Conservation (phyloP, 1,139 yeast species). For the Diutina neorugosa region DNA sequence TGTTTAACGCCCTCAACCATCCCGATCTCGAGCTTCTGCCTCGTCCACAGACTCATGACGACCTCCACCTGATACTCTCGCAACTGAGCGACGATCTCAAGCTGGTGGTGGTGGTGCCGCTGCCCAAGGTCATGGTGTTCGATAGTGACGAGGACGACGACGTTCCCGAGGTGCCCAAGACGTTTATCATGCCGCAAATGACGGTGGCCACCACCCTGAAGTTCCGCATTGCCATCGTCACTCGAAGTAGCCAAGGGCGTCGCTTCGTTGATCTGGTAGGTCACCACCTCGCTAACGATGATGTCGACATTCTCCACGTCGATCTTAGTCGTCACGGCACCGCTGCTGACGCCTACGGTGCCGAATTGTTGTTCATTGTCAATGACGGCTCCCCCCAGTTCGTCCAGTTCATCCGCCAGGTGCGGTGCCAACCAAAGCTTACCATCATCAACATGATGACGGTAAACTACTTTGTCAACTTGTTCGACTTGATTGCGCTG, state of each 20-base stretch:
- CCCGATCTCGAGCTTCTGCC: conserved; percentile 27
- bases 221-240: conserved; percentile 7
- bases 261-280: conserved; percentile 9
- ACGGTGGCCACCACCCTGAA: conserved; percentile 11
- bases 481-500: conserved; percentile 24
- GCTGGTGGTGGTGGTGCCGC: conserved; percentile 9
- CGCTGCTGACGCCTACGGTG: conserved; percentile 5
- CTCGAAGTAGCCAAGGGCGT: conserved; percentile 13
- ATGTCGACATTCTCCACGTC: background rate
- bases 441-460: conserved; percentile 31
- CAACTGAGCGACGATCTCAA: conserved; percentile 6
- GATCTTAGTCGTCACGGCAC: background rate
- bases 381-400: conserved; percentile 28
- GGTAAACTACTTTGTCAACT: conserved; percentile 27
- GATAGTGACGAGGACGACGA: conserved; percentile 32
- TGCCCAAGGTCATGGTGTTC: conserved; percentile 22
- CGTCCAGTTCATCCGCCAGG: conserved; percentile 14
- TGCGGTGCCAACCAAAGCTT: conserved; percentile 15
- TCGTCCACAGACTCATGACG: conserved; percentile 7
- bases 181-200: conserved; percentile 29
- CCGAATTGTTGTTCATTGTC: conserved; percentile 22
- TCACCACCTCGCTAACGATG: background rate
- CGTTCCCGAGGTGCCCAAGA: conserved; percentile 12
- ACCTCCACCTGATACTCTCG: conserved; percentile 4
- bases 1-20: conserved; percentile 26